Percentiles rank a stretch among this genome's conserved stretches.
Conservation (phyloP, 495 filamentous ascomycete genomes). For the Pyrenula aspistea region DNA sequence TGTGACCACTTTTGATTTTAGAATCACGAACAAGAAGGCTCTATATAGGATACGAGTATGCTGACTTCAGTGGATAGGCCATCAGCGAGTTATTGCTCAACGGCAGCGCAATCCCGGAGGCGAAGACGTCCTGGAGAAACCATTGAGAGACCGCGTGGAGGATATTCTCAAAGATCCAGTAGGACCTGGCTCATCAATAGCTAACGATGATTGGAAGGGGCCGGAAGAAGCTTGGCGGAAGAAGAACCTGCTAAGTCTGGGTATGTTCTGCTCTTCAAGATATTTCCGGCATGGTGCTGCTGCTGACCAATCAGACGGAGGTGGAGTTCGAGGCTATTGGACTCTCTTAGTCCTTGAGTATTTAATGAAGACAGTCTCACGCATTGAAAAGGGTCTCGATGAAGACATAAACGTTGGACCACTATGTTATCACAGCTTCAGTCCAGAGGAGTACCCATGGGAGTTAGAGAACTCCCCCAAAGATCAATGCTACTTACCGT, state of each 20-base stretch:
- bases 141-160: too few species aligned
- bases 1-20: too few species aligned
- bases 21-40: too few species aligned
- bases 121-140: too few species aligned
- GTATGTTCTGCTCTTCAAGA: not conserved
- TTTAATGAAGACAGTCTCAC: conserved; percentile 4
- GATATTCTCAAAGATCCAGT: too few species aligned
- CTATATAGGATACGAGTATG: too few species aligned
- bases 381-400: conserved; percentile 1
- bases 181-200: too few species aligned
- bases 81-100: too few species aligned
- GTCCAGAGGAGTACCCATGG: conserved; percentile 4
- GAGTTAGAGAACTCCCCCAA: not conserved
- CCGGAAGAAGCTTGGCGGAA: not conserved
- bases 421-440: conserved; percentile 4
- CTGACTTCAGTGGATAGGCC: too few species aligned
- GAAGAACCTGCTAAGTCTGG: not conserved
- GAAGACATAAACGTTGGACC: not conserved
- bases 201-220: too few species aligned
- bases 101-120: too few species aligned
- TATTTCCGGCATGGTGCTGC: not conserved
- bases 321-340: conserved; percentile 11
- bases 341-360: conserved; percentile 5
- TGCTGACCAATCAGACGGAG: conserved; percentile 5
- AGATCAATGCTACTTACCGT: conserved; percentile 8